Evolutionary conservation across 129 eudicot species (phyloP), one percentile per base, ranked within the genome.

Genomic region (Oenanthe sinensis): DNA sequence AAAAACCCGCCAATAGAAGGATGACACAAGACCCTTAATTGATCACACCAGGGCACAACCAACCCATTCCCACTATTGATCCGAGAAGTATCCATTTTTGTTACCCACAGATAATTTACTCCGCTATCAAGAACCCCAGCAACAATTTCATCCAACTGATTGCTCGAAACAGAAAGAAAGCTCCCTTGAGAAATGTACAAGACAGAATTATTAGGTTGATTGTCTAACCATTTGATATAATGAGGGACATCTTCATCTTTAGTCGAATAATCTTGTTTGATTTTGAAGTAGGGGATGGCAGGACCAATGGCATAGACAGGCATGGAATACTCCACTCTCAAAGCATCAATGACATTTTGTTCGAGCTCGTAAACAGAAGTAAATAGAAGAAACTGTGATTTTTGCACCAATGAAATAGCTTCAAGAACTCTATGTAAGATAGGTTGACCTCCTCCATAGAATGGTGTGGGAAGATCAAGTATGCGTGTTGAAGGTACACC

Each of bases 1-100:
- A 92, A 93, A 76, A 90, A 93, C 5, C 88, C 98, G 6, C 94
- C 98, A n/a, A 90, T 14, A 14, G 91, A 81, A 75, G 82, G 68
- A 71, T 93, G 98, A 8, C 85, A 46, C 81, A 90, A 81, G 70
- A 93, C 98, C 85, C 83, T 85, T 71, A 92, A 75, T 44, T 92
- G 97, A 47, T 90, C 91, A 78, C 97, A 88, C 97, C 96, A 92
- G 7, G 97, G 83, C 77, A 90, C 82, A 26, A 86, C 86, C 45
- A 81, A 60, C 79, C 79, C 79, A 19, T 47, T 63, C 3, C 74
- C 80, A 55, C 39, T 81, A 20, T 60, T 47, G 39, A 78, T 77
- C 16, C 60, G 67, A 68, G 75, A 36, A 16, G 71, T 24, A 2
- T 88, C 96, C 10, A 79, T 88, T 9, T 95, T 88, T 20, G 96